Evolutionary conservation across 2,329 filamentous ascomycete species (phyloP).

Genomic region (Penicillium glabrum): DNA sequence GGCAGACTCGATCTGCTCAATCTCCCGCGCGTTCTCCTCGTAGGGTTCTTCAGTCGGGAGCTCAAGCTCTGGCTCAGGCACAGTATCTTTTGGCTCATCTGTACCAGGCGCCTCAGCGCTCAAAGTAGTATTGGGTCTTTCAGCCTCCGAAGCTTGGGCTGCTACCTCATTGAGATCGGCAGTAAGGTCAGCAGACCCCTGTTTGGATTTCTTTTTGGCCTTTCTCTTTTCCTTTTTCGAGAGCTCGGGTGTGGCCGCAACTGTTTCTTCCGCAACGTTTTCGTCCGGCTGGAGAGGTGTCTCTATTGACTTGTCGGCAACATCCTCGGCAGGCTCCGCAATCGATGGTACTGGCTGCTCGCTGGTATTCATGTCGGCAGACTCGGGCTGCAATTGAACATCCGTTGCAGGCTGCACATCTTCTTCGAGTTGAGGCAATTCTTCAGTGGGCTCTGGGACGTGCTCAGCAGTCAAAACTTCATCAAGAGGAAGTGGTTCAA

Average conservation of each 20-base stretch:
- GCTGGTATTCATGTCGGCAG: neutral
- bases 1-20: neutral
- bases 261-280: slow-evolving; percentile 5
- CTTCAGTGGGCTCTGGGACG: neutral
- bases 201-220: slow-evolving; percentile 28
- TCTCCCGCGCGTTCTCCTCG: neutral
- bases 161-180: neutral
- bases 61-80: neutral
- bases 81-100: neutral
- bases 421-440: neutral
- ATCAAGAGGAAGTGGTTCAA: neutral
- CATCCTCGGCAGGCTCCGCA: neutral
- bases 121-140: neutral
- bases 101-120: neutral
- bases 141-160: too few relatives aligned
- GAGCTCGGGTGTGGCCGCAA: slow-evolving; percentile 22
- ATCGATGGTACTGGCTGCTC: neutral
- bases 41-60: neutral
- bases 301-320: neutral
- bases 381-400: neutral
- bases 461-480: neutral
- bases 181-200: slow-evolving; percentile 7
- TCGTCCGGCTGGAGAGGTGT: neutral
- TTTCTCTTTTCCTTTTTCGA: slow-evolving; percentile 41
- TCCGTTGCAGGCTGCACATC: neutral